Percentiles rank a stretch among this genome's conserved stretches.
phyloP scores from a whole-genome alignment of 148 eudicot genomes.

The Fagopyrum homotropicum region DNA sequence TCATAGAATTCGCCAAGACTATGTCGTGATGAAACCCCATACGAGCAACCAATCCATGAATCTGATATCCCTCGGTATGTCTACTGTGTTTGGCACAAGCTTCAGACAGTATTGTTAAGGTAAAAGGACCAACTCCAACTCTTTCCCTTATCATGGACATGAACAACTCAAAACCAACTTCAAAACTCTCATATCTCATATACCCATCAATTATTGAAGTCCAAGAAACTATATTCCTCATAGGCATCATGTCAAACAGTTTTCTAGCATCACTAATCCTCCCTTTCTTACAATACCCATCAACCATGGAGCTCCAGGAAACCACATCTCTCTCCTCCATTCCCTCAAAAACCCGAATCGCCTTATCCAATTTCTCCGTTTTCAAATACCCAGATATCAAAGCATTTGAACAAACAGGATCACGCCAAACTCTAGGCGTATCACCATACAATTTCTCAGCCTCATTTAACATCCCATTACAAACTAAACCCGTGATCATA shows the following conservation, averaged over 20 bases:
- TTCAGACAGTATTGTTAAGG: constrained; percentile 40
- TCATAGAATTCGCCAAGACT: constrained; percentile 45
- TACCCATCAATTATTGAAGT: constrained; percentile 59
- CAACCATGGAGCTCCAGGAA: constrained; percentile 58
- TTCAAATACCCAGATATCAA: constrained; percentile 44
- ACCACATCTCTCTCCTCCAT: constrained; percentile 52
- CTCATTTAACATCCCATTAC: constrained; percentile 42
- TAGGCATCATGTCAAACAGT: constrained; percentile 49
- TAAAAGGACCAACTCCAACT: constrained; percentile 26
- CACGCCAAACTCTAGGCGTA: constrained; percentile 41
- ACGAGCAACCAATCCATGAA: constrained; percentile 41
- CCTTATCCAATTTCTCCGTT: constrained; percentile 3
- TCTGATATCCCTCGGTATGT: constrained; percentile 43
- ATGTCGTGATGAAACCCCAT: constrained; percentile 43
- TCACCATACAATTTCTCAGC: constrained; percentile 37
- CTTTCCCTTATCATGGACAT: constrained; percentile 40
- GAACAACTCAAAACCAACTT: constrained; percentile 42
- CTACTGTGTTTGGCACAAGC: constrained; percentile 42
- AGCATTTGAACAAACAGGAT: constrained; percentile 50
- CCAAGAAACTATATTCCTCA: constrained; percentile 56
- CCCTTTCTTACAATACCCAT: constrained; percentile 44
- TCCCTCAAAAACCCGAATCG: constrained; percentile 23
- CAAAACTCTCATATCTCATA: constrained; percentile 40
- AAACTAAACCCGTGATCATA: constrained; percentile 34
- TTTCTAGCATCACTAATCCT: constrained; percentile 38